Base-by-base conservation (phyloP, 2,329 filamentous ascomycete genomes). In the Nemania sp. region DNA sequence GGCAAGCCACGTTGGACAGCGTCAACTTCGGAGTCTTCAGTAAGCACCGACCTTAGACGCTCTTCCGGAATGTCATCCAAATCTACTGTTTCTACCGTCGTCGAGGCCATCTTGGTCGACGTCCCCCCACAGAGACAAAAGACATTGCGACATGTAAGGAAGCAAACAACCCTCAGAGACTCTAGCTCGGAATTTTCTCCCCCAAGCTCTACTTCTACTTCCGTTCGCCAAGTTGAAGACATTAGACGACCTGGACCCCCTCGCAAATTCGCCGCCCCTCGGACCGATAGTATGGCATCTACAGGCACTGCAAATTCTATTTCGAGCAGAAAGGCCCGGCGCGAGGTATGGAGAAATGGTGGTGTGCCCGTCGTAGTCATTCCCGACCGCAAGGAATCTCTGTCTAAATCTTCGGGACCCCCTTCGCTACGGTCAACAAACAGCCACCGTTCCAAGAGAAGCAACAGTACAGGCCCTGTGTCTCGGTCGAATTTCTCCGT, bases 341-440 rank as follows among this genome's bases (percentile, higher is more conserved):
- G 85, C 18, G 87, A 89, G 35, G 80, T 90, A 2, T 84, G 85
- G 81, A 89, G 86, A 70, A 86, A 79, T 61, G 89, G 88, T 7
- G 87, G 82, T 2, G 88, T 91, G 10, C 89, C 89, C 1, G 88
- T 91, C 7, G 83, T 90, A 6, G 82, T 91, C 22, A 85, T 91
- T 58, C 89, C 89, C 6, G 85, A 87, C 63, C 86, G 89, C 18
- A 81, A 78, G 18, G 86, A 88, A 6, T 89, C 87, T 3, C 78
- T 83, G 66, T 83, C 85, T 7, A 81, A 75, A 60, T 82, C 81
- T 41, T 47, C 55, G 13, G 56, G 64, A 27, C 80, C 87, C 35
- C 86, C 85, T 3, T 90, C 88, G 1, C 78, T 90, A 18, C 84
- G 88, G 63, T 90, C 89, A 22, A 87, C 84, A n/a, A 89, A 86